Evolutionary conservation across 306 rosid genomes (phyloP), one percentile per base, ranked within the genome.

Genomic region (Trifolium fragiferum): DNA sequence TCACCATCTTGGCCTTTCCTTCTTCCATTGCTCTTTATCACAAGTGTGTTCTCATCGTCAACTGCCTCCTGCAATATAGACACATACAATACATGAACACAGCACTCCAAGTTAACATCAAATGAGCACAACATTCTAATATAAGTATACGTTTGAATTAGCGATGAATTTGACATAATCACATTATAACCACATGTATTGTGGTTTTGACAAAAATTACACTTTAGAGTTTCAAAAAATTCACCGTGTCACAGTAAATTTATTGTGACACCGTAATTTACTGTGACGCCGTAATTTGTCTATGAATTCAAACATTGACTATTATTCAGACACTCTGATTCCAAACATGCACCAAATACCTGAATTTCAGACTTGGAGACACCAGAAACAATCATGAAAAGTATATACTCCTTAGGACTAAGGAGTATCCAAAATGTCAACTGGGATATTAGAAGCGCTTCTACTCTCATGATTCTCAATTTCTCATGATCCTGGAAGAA

Each of bases 301-400:
- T 3, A 3, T 27, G 32, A 27, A n/a, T n/a, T n/a, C n/a, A n/a
- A n/a, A n/a, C n/a, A 27, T 27, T 2, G 32, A 27, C 4, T 3
- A 9, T 6, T 8, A 35, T 35, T 35, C 9, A 0, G 6, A 0
- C 33, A 30, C 33, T 4, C 1, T 30, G 9, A 37, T 37, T 37
- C 8, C 2, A 37, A 37, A 37, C 40, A 37, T 37, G 40, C 10
- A 37, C 10, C 2, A 37, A 8, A 2, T 68, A 88, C 96, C 91
- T 88, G 91, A 83, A 90, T 76, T 62, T 86, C 93, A 47, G 91
- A 80, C 55, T 88, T 90, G 77, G 93, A 82, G 71, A 88, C 71
- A 60, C 96, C 96, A 60, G 96, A 91, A 25, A 90, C 72, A 77
- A 86, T 93, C 90, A 90, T 71, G 76, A 53, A 76, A 75, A 88